Base-by-base conservation (phyloP, 202 grass and related monocot species). In the Miscanthus sacchariflorus region DNA sequence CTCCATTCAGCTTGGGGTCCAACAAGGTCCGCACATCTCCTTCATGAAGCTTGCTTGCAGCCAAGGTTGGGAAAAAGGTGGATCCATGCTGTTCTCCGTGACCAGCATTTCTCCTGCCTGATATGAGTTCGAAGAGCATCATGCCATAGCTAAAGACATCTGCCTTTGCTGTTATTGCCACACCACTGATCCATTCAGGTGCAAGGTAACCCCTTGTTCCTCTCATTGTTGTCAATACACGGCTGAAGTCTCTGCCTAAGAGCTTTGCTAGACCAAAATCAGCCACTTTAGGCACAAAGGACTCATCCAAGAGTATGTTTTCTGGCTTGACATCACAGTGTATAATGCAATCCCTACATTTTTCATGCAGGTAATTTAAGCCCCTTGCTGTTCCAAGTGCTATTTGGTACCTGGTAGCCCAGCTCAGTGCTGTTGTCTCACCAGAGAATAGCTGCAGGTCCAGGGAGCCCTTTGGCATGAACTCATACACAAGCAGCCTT, bases 181-280 rank as follows among this genome's bases (percentile, higher is more conserved):
- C 87, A 7, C 94, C 94, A 23, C 87, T 93, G 72, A 95, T 88
- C 94, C 94, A 95, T 64, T 95, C 94, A 63, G 94, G 94, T 81
- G 94, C 95, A 21, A 98, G 91, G 82, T 98, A 98, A 4, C 95
- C 95, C 89, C 95, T 88, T 39, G 95, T 95, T 80, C 93, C 93
- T 86, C 93, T 90, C 90, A 95, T 92, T 18, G 95, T 95, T 14
- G 95, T 98, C 50, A 98, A 88, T 80, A 98, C 93, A 70, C 92
- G 89, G 82, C 96, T 98, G 84, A 98, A 98, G 72, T 98, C 94
- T 56, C 96, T 88, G 59, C 96, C 96, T 40, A 98, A 56, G 45
- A 98, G 92, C 83, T 98, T 98, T 17, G 96, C 92, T 79, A 98
- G 81, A 59, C 96, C 96, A 56, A 98, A 98, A 84, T 96, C 96